Evolutionary conservation across 768 basidiomycete genomes (phyloP), one percentile per base, ranked within the genome.

Genomic region (Erythrobasidium yunnanense): DNA sequence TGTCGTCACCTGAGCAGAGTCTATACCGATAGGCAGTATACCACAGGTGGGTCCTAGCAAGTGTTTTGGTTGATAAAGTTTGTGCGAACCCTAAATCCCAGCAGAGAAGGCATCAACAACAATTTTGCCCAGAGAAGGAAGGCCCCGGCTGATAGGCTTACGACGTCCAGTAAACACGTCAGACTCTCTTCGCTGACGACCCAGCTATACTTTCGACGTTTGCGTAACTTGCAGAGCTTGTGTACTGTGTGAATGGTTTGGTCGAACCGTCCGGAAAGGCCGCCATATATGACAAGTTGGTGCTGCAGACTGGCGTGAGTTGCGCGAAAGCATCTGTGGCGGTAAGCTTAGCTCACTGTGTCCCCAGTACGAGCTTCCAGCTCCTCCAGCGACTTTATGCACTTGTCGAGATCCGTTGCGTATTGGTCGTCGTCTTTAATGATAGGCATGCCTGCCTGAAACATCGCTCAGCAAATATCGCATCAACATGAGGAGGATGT

Each of bases 341-440:
- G n/a, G n/a, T n/a, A n/a, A n/a, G n/a, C n/a, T n/a, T n/a, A n/a
- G n/a, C n/a, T n/a, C n/a, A n/a, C 18, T 32, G 13, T 68, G 57
- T 70, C 72, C 6, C 74, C 75, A 50, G 80, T 78, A 1, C 70
- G 68, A 18, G 71, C 66, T 71, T 91, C 88, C 66, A 79, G 80
- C 57, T 82, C 81, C 52, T 82, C 75, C 2, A 96, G 73, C 4
- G 84, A 80, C 4, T 70, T 50, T 1, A 97, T 77, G 72, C 91
- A 97, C 77, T 99, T 99, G 86, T 88, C 90, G 66, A 99, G 81
- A 75, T 99, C 95, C 0, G 93, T 97, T n/a, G 89, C 82, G 73
- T 89, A 76, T 74, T 90, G 85, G 73, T 87, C 83, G 0, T 77
- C 69, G 71, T 95, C 92, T 56, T 83, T 76, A 0, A 83, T 73